phyloP scores from a whole-genome alignment of 768 basidiomycete species.

The Baorangia bicolor region DNA sequence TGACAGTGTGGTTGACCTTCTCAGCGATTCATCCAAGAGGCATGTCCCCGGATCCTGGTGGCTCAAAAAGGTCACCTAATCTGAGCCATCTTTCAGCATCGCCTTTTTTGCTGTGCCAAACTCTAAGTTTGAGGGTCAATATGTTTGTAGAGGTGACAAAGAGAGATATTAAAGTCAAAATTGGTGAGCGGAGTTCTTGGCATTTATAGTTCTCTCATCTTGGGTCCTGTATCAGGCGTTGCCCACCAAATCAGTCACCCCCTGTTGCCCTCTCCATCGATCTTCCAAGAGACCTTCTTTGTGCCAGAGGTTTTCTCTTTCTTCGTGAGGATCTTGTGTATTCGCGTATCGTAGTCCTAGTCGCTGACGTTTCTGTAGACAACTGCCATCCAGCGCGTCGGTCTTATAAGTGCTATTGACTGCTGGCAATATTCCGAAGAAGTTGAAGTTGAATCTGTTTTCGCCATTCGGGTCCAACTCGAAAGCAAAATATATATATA shows the following conservation, averaged over 20 bases:
- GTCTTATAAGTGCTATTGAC: conserved; percentile 9
- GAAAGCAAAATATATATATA: too few species aligned
- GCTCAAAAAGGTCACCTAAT: neutral
- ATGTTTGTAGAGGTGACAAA: conserved; percentile 8
- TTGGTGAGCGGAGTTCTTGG: conserved; percentile 1
- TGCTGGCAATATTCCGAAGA: neutral
- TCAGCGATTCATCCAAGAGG: conserved; percentile 13
- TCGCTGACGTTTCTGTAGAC: conserved; percentile 5
- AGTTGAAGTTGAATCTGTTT: too few species aligned
- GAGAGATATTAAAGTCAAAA: conserved; percentile 6
- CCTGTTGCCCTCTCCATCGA: conserved; percentile 10
- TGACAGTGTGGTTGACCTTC: conserved; percentile 10
- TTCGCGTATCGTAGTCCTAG: neutral
- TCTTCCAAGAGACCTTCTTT: conserved; percentile 15
- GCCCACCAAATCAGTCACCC: conserved; percentile 16
- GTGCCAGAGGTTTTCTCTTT: conserved; percentile 8
- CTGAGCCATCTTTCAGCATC: neutral
- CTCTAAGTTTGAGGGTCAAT: conserved; percentile 23
- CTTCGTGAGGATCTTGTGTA: conserved; percentile 5
- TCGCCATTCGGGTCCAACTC: too few species aligned
- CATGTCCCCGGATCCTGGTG: neutral
- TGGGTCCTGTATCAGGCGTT: neutral
- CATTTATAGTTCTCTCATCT: neutral
- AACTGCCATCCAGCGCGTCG: conserved; percentile 12
- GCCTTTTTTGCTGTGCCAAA: conserved; percentile 17